These are phyloP conservation scores for Asterionellopsis glacialis DNA, from an alignment of 108 stramenopile genomes.

Conservation along the genomic window DNA sequence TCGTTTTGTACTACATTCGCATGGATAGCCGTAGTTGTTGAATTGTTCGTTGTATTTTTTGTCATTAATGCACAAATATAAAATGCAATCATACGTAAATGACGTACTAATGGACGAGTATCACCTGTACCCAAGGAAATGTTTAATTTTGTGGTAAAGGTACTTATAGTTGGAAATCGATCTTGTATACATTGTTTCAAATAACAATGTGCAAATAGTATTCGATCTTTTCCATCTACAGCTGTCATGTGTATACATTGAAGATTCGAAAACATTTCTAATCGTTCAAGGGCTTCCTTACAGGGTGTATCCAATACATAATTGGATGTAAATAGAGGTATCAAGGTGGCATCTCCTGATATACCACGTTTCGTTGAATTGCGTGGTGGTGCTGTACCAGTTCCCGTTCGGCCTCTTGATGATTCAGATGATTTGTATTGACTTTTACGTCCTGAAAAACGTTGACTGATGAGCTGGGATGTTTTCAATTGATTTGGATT, in stretches of 20 bases:
- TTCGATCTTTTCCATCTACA: conserved; percentile 34
- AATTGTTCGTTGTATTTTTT: not conserved
- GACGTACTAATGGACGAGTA: conserved; percentile 45
- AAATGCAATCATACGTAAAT: conserved; percentile 45
- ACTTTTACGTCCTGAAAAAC: conserved; percentile 51
- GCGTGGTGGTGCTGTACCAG: conserved; percentile 16
- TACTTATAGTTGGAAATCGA: conserved; percentile 4
- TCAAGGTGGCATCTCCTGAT: conserved; percentile 28
- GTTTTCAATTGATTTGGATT: conserved; percentile 45
- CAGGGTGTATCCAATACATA: conserved; percentile 30
- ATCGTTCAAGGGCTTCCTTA: conserved; percentile 23
- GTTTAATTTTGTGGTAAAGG: conserved; percentile 14
- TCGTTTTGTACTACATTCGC: not conserved
- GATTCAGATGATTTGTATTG: conserved; percentile 4
- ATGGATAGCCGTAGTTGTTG: not conserved
- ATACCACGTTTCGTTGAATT: conserved; percentile 48
- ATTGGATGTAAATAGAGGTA: conserved; percentile 58
- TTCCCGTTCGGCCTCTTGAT: too few species aligned
- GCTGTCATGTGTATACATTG: conserved; percentile 24
- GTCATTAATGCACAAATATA: conserved; percentile 25
- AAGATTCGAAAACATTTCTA: conserved; percentile 42
- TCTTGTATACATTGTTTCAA: conserved; percentile 34
- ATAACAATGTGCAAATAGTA: conserved; percentile 36
- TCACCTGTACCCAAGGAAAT: conserved; percentile 40
- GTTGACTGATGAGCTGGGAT: conserved; percentile 44